These are phyloP conservation scores for Isabelozyma pseudorhagii DNA, from an alignment of 805 yeast genomes.

Conservation along the genomic window DNA sequence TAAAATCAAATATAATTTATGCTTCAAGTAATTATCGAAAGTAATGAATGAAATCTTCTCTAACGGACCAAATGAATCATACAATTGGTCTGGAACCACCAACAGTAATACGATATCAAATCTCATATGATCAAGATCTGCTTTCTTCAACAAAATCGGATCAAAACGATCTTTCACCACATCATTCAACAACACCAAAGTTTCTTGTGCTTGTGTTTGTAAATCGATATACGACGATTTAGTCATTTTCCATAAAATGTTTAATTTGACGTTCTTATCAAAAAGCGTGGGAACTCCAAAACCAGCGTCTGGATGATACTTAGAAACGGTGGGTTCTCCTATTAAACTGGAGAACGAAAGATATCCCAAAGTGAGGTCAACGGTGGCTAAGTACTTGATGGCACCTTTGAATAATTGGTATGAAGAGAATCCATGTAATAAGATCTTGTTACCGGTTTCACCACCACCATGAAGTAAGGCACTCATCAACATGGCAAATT, in stretches of 20 bases:
- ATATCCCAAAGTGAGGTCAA: slow-evolving; percentile 69
- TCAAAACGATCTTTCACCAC: slow-evolving; percentile 81
- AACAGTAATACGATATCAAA: slow-evolving; percentile 64
- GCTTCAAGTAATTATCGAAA: slow-evolving; percentile 61
- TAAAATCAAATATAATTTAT: slow-evolving; percentile 58
- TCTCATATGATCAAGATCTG: slow-evolving; percentile 51
- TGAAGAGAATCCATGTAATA: slow-evolving; percentile 85
- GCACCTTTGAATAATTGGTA: slow-evolving; percentile 92
- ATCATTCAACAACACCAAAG: slow-evolving; percentile 69
- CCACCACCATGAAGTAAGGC: slow-evolving; percentile 85
- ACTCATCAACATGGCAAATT: slow-evolving; percentile 78
- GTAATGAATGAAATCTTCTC: slow-evolving; percentile 72
- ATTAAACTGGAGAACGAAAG: slow-evolving; percentile 60
- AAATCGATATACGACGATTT: slow-evolving; percentile 60
- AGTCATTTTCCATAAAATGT: slow-evolving; percentile 79
- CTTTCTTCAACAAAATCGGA: slow-evolving; percentile 64
- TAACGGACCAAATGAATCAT: slow-evolving; percentile 57
- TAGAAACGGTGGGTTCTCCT: slow-evolving; percentile 42
- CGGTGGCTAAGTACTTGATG: slow-evolving; percentile 74
- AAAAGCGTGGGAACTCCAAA: slow-evolving; percentile 73
- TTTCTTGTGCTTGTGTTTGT: slow-evolving; percentile 63
- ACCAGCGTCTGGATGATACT: slow-evolving; percentile 50
- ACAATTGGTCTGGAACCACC: slow-evolving; percentile 39
- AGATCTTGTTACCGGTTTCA: slow-evolving; percentile 64
- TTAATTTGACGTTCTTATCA: slow-evolving; percentile 73